Conservation (phyloP, 305 asterid species). For the Rubia balearica region DNA sequence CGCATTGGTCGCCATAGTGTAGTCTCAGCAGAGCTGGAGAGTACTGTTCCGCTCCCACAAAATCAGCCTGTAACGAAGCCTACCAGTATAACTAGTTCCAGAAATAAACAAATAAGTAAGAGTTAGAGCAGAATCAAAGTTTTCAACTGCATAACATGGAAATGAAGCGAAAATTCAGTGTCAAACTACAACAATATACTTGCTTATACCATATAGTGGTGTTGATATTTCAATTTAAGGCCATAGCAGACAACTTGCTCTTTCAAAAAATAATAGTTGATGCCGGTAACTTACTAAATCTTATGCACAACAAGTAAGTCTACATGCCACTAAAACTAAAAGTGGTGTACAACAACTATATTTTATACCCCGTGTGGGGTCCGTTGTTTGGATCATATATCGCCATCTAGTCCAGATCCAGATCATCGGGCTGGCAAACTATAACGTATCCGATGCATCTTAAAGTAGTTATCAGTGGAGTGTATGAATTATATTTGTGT, state of each 20-base stretch:
- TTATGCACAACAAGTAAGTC: no score
- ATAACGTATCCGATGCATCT: no score
- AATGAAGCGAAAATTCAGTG: not conserved
- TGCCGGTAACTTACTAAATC: not conserved
- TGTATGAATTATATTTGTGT: no score
- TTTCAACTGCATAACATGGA: not conserved
- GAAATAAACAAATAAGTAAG: not conserved
- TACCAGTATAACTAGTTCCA: not conserved
- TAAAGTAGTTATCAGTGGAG: no score
- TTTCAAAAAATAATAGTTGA: no score
- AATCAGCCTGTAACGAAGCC: conserved; percentile 28
- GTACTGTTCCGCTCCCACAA: conserved; percentile 13
- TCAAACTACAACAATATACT: not conserved
- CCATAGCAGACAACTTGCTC: not conserved
- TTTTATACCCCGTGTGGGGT: no score
- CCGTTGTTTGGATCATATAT: no score
- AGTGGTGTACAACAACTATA: no score
- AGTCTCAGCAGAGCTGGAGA: conserved; percentile 21
- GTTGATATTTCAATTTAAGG: no score
- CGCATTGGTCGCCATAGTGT: conserved; percentile 47
- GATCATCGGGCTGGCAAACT: no score
- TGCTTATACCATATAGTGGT: not conserved
- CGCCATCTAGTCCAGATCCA: no score
- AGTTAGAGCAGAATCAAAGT: not conserved
- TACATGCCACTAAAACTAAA: no score